phyloP scores from a whole-genome alignment of 257 asterid genomes.

The Solanum corneliomulleri region DNA sequence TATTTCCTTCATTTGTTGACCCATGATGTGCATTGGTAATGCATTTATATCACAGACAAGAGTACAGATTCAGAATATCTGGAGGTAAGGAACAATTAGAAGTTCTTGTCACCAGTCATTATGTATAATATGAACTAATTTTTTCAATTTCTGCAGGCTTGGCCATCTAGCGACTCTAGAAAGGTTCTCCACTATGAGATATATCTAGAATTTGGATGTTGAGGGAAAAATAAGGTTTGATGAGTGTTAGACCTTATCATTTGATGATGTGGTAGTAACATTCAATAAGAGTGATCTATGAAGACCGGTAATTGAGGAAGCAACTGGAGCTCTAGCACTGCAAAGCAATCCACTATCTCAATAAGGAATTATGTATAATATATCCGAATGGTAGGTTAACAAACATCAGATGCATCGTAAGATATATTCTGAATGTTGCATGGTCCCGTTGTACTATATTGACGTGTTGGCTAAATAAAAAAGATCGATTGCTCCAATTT shows the following conservation, averaged over 20 bases:
- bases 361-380: not conserved
- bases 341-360: not conserved
- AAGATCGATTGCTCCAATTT: not conserved
- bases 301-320: not conserved
- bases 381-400: not conserved
- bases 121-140: not conserved
- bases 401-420: constrained; percentile 1
- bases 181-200: not conserved
- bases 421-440: not conserved
- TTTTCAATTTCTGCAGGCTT: not conserved
- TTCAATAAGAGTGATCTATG: not conserved
- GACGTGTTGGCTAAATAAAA: not conserved
- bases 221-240: not conserved
- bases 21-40: constrained; percentile 36
- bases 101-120: not conserved
- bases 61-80: not conserved
- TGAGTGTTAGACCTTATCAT: not conserved
- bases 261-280: no score
- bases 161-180: not conserved
- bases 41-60: not conserved
- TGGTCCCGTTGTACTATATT: not conserved
- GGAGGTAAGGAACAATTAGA: not conserved
- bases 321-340: not conserved
- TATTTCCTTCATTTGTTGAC: constrained; percentile 40
- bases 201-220: not conserved